A percentile compares a stretch with the other conserved stretches of the same genome.
Conservation (phyloP, 805 yeast species). For the Yarrowia sp. region DNA sequence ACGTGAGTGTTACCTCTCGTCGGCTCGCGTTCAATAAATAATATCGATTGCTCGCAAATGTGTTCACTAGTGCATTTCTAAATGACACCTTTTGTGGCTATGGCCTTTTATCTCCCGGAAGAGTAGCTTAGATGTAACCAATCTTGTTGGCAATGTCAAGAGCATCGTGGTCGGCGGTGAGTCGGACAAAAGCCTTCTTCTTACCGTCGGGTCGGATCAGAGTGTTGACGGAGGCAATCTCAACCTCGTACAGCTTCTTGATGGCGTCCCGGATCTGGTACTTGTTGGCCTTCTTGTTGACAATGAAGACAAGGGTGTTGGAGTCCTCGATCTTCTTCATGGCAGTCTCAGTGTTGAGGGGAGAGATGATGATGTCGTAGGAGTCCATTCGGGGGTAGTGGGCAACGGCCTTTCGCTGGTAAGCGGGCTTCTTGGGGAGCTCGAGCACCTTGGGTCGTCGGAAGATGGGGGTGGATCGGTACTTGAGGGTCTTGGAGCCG, state of each 20-base stretch:
- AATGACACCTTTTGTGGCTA: background rate
- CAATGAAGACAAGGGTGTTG: conserved; percentile 99
- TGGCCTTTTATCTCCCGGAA: background rate
- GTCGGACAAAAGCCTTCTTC: conserved; percentile 99
- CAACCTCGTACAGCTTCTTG: conserved; percentile 97
- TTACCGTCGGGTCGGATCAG: conserved; percentile 98
- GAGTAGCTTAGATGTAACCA: conserved; percentile 80
- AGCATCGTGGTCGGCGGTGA: conserved; percentile 99
- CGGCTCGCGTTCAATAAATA: conserved; percentile 26
- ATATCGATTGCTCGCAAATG: conserved; percentile 22
- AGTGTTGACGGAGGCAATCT: conserved; percentile 90
- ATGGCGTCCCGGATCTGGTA: conserved; percentile 97
- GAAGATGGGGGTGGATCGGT: conserved; percentile 94
- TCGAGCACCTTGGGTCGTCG: conserved; percentile 96
- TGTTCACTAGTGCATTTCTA: conserved; percentile 22
- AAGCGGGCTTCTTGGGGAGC: conserved; percentile 91
- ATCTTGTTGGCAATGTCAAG: conserved; percentile 99
- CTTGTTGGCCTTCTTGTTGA: conserved; percentile 96
- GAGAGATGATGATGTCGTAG: conserved; percentile 88
- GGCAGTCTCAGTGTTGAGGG: conserved; percentile 97
- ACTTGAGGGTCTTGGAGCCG: conserved; percentile 85
- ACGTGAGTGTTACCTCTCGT: conserved; percentile 9
- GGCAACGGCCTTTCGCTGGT: conserved; percentile 93
- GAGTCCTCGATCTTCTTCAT: conserved; percentile 99
- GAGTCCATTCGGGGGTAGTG: conserved; percentile 97